Percentiles rank a stretch among this genome's conserved stretches.
phyloP scores from a whole-genome alignment of 208 protist genomes.

The Leishmania martiniquensis region DNA sequence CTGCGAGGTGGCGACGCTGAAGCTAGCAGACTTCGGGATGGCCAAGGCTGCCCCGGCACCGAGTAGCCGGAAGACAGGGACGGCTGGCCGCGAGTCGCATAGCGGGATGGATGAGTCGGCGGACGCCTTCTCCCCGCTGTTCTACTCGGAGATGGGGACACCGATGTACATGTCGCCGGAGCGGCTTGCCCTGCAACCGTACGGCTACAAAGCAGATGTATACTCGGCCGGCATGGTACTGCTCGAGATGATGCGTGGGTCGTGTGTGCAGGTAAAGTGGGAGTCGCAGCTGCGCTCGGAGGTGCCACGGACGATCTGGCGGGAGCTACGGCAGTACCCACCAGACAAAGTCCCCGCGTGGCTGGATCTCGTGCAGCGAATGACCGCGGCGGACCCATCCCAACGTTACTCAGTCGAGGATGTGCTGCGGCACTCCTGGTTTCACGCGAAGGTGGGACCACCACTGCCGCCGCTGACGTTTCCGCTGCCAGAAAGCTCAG shows the following conservation, averaged over 20 bases:
- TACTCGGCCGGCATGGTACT: constrained; percentile 82
- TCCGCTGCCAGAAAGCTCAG: constrained; percentile 13
- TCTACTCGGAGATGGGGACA: constrained; percentile 67
- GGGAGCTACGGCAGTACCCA: constrained; percentile 23
- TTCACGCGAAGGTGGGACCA: constrained; percentile 19
- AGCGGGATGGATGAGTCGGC: background rate
- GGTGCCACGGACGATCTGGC: constrained; percentile 36
- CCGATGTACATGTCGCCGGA: constrained; percentile 82
- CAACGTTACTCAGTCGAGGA: constrained; percentile 58
- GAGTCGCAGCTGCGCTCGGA: constrained; percentile 32
- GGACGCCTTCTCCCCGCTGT: constrained; percentile 27
- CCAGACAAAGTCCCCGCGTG: constrained; percentile 25
- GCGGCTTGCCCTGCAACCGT: constrained; percentile 52
- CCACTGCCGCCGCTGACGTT: constrained; percentile 28
- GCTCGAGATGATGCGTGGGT: constrained; percentile 75
- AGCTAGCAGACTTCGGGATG: constrained; percentile 76
- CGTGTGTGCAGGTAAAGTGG: constrained; percentile 42
- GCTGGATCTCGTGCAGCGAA: constrained; percentile 63
- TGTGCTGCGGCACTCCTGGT: constrained; percentile 71
- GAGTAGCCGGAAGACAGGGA: background rate
- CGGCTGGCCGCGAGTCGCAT: background rate
- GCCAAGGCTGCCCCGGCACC: constrained; percentile 36
- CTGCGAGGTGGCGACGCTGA: constrained; percentile 58
- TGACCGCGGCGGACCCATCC: constrained; percentile 61
- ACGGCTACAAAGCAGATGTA: constrained; percentile 78